Percentiles rank a stretch among this genome's conserved stretches.
Evolutionary conservation across 108 stramenopile species (phyloP).

Genomic region (Licmophora abbreviata): DNA sequence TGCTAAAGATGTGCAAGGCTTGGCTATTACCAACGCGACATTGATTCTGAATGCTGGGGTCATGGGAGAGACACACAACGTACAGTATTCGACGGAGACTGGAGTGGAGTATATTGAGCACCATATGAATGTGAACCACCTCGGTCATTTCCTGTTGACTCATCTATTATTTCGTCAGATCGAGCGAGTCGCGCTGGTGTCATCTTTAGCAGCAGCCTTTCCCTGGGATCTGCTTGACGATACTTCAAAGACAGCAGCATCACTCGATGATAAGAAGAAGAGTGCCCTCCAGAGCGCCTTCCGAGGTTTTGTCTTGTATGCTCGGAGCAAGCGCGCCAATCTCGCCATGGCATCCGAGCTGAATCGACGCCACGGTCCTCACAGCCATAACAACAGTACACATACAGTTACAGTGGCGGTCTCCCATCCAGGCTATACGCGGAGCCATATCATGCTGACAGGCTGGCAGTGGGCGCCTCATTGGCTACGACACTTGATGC

Average conservation of each 20-base stretch:
- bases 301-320: slow-evolving; percentile 3
- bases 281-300: background rate
- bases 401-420: slow-evolving; percentile 7
- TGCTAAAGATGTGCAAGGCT: background rate
- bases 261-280: too few relatives aligned
- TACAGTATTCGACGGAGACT: background rate
- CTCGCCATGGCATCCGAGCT: slow-evolving; percentile 6
- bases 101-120: slow-evolving; percentile 1
- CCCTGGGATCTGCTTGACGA: slow-evolving; percentile 6
- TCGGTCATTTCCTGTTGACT: slow-evolving; percentile 15
- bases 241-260: background rate
- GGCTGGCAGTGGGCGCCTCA: background rate
- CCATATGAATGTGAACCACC: slow-evolving; percentile 13
- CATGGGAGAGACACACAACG: background rate
- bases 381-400: too few relatives aligned
- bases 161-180: slow-evolving; percentile 9
- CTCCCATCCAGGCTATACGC: slow-evolving; percentile 12
- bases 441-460: slow-evolving; percentile 1
- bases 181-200: slow-evolving; percentile 11
- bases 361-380: slow-evolving; percentile 1
- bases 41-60: background rate
- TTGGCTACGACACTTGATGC: background rate
- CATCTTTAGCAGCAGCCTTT: slow-evolving; percentile 8
- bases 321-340: slow-evolving; percentile 14
- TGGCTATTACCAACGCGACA: background rate